A percentile compares a stretch with the other conserved stretches of the same genome.
phyloP scores from a whole-genome alignment of 2,329 filamentous ascomycete species.

The Phaeosphaeriaceae sp. region DNA sequence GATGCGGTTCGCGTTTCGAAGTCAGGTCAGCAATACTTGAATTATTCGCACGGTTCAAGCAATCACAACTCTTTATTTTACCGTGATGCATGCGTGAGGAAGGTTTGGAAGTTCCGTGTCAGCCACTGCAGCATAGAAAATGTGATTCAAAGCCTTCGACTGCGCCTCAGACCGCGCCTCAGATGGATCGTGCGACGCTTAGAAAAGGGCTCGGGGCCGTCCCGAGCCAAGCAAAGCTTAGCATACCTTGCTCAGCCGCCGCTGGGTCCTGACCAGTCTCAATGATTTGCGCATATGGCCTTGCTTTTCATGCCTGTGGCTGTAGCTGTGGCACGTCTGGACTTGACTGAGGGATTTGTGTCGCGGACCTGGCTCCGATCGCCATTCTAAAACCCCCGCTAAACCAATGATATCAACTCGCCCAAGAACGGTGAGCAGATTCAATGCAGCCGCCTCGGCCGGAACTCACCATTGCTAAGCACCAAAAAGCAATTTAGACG shows the following conservation, averaged over 20 bases:
- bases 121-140: too few relatives aligned
- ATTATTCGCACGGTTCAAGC: too few relatives aligned
- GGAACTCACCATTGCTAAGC: constrained; percentile 9
- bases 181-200: not conserved
- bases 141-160: too few relatives aligned
- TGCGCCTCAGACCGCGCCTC: too few relatives aligned
- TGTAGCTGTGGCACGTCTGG: too few relatives aligned
- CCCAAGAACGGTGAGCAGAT: not conserved
- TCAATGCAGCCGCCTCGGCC: not conserved
- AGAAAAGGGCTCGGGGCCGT: not conserved
- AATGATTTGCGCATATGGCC: not conserved
- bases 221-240: constrained; percentile 20
- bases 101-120: too few relatives aligned
- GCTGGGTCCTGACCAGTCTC: not conserved
- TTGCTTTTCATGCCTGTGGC: too few relatives aligned
- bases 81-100: too few relatives aligned
- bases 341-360: not conserved
- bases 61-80: too few relatives aligned
- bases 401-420: constrained; percentile 8
- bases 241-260: constrained; percentile 12
- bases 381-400: constrained; percentile 4
- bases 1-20: too few relatives aligned
- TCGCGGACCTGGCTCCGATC: constrained; percentile 1
- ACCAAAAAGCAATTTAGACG: constrained; percentile 6
- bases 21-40: too few relatives aligned